Base-by-base conservation (phyloP, 2,329 filamentous ascomycete genomes). In the Cercospora sp. region DNA sequence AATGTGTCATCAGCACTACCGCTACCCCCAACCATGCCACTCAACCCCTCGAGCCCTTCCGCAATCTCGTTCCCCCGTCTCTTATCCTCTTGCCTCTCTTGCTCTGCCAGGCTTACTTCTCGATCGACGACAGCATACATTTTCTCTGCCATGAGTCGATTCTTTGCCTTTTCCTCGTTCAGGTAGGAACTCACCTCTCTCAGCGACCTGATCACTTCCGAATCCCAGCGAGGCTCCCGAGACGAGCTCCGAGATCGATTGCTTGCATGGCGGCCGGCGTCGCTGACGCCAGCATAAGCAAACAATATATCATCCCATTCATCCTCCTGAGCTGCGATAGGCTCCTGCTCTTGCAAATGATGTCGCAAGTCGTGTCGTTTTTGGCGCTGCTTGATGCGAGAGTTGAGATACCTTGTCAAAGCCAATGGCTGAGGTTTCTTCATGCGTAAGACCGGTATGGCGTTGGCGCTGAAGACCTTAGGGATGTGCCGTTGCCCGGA, bases 391-490 rank as follows among this genome's bases (percentile, higher is more conserved):
- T 75, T 68, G 18, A 85, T 77, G 73, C 86, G 87, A 60, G 86
- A 80, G 9, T 82, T 80, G 2, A 94, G 73, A 16, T 89, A 83
- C 8, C 85, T 80, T n/a, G 83, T 85, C 20, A 94, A 78, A n/a
- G 79, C 78, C 0, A 76, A 75, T 2, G 89, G 85, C 77, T 93
- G 89, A 4, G 89, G 88, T 77, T 90, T 91, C 69, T 81, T 84
- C 55, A 90, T 79, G 39, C 91, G 87, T 30, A 94, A 77, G 74
- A 93, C 90, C 0, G 90, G 87, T 26, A 89, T 78, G 28, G 83
- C 83, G 48, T 83, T 81, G 2, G 88, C 83, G 3, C 85, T 83
- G 33, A 85, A 80, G 1, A 92, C 75, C 1, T 80, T 80, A 0
- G 91, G 91, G 2, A 92, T 82, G 18, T 85, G 83, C 23, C 90